Percentiles rank a stretch among this genome's conserved stretches.
Conservation (phyloP, 2,329 filamentous ascomycete species). For the Cucurbitaria berberidis region DNA sequence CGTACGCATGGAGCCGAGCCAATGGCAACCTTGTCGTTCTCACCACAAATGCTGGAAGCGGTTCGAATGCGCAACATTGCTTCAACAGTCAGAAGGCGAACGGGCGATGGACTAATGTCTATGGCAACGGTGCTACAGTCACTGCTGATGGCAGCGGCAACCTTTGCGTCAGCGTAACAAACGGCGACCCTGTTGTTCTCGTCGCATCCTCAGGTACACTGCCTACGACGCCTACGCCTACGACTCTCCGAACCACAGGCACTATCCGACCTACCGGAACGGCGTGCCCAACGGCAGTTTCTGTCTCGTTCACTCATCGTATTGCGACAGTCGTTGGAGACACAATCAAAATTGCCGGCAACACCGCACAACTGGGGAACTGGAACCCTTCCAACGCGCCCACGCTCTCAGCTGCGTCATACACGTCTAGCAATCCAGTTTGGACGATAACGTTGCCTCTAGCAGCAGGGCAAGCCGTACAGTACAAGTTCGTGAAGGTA, state of each 20-base stretch:
- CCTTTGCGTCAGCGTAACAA: slow-evolving; percentile 51
- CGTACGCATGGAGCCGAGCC: slow-evolving; percentile 56
- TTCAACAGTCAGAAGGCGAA: slow-evolving; percentile 51
- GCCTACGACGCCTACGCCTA: slow-evolving; percentile 9
- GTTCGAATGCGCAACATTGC: slow-evolving; percentile 50
- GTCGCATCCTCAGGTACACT: slow-evolving; percentile 23
- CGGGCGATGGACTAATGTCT: slow-evolving; percentile 51
- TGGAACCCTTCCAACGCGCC: slow-evolving; percentile 52
- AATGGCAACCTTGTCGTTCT: slow-evolving; percentile 54
- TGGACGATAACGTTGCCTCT: slow-evolving; percentile 55
- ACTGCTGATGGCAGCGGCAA: slow-evolving; percentile 51
- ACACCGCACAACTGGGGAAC: slow-evolving; percentile 51
- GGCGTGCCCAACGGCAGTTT: slow-evolving; percentile 38
- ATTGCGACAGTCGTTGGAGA: slow-evolving; percentile 57
- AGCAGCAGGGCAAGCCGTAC: slow-evolving; percentile 48
- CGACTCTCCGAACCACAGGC: slow-evolving; percentile 9
- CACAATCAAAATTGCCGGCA: slow-evolving; percentile 56
- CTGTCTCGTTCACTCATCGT: slow-evolving; percentile 55
- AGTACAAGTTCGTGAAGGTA: slow-evolving; percentile 56
- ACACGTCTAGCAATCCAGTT: slow-evolving; percentile 54
- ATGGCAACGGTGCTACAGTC: slow-evolving; percentile 46
- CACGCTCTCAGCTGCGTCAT: slow-evolving; percentile 51
- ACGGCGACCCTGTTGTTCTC: slow-evolving; percentile 54
- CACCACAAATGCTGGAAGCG: slow-evolving; percentile 50
- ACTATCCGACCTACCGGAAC: neutral